phyloP scores from a whole-genome alignment of 2,329 filamentous ascomycete genomes.

The Ophioceras dolichostomum region DNA sequence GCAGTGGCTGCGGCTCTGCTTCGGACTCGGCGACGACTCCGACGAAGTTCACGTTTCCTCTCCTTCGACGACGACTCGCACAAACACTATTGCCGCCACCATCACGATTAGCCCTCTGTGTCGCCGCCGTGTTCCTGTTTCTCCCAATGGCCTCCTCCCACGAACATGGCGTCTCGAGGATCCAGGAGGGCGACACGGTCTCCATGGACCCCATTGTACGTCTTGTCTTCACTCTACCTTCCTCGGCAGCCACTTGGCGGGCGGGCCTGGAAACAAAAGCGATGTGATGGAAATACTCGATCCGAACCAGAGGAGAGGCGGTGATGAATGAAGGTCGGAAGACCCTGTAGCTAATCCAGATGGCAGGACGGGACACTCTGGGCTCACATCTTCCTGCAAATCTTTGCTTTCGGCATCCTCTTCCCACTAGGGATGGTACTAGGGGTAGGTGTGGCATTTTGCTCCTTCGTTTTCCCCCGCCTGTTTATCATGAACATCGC shows the following conservation, averaged over 20 bases:
- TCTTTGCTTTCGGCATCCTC: slow-evolving; percentile 76
- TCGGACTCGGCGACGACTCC: too few species aligned
- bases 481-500: too few species aligned
- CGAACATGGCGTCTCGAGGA: slow-evolving; percentile 38
- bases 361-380: slow-evolving; percentile 70
- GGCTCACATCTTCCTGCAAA: slow-evolving; percentile 86
- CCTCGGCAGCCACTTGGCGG: too few species aligned
- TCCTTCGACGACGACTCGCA: too few species aligned
- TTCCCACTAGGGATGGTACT: slow-evolving; percentile 76
- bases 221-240: too few species aligned
- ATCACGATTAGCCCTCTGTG: neutral
- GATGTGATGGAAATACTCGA: too few species aligned
- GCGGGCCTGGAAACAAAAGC: neutral
- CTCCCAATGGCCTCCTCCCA: slow-evolving; percentile 21
- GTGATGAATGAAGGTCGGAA: too few species aligned
- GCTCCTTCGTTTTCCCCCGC: neutral
- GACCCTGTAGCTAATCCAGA: slow-evolving; percentile 4
- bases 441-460: neutral
- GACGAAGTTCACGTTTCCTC: too few species aligned
- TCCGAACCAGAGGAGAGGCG: too few species aligned
- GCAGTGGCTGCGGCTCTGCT: too few species aligned
- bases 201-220: slow-evolving; percentile 49
- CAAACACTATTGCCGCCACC: neutral
- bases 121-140: slow-evolving; percentile 6
- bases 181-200: slow-evolving; percentile 57